Evolutionary conservation across 306 rosid species (phyloP), one percentile per base, ranked within the genome.

Genomic region (Medicago ruthenica): DNA sequence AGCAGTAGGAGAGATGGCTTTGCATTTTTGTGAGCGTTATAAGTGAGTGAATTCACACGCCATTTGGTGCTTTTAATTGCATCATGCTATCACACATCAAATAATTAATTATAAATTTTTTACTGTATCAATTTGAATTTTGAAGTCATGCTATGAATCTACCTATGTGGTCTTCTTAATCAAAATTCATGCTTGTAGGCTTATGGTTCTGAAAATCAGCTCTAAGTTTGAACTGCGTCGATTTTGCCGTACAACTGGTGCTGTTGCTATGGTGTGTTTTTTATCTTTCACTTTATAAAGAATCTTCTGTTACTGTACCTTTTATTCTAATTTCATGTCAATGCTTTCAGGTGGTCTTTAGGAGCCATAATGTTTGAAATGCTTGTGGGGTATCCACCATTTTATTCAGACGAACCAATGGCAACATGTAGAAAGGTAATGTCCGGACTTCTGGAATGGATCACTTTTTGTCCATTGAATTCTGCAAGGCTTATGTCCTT

Each of bases 301-400:
- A 24, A 31, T 70, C 54, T 47, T 81, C 47, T 31, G 0, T 51
- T 63, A 50, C 40, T 7, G 18, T 60, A 27, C 20, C 12, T 75
- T 73, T 40, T 60, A n/a, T n/a, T 24, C 75, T 87, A 71, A 86
- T 73, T 18, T 53, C 62, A 50, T 83, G 54, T 75, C 75, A 36
- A 80, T 84, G 50, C 82, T 53, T 45, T 74, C 76, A 92, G 96
- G 97, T 92, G 97, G 97, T 92, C 97, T 82, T 88, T 92, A 15
- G 97, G 97, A 22, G 96, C 97, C 71, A 92, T 90, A 68, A 92
- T 90, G 97, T 92, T 88, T 53, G 97, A n/a, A n/a, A n/a, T n/a
- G n/a, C n/a, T n/a, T n/a, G n/a, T n/a, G n/a, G n/a, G n/a, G n/a
- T n/a, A n/a, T 66, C 97, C 97, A 7, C 97, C 97, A 17, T 92